phyloP scores from a whole-genome alignment of 257 asterid species.

The Henckelia pumila region DNA sequence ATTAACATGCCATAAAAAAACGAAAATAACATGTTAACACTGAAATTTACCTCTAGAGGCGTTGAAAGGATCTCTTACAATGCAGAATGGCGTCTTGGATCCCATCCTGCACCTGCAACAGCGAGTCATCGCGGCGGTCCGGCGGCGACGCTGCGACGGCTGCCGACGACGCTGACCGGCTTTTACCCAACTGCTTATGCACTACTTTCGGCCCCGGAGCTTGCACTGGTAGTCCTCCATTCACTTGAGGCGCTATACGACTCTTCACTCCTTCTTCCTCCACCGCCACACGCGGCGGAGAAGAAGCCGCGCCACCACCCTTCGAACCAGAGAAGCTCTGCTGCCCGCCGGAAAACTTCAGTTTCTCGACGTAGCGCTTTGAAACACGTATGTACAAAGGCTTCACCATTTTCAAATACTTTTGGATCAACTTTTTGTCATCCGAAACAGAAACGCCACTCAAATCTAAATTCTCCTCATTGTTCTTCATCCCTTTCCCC shows the following conservation, averaged over 20 bases:
- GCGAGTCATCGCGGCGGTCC: constrained; percentile 73
- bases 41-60: constrained; percentile 70
- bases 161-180: constrained; percentile 73
- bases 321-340: neutral
- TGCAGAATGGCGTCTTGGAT: constrained; percentile 86
- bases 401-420: constrained; percentile 78
- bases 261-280: constrained; percentile 34
- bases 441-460: constrained; percentile 26
- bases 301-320: neutral
- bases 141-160: constrained; percentile 33
- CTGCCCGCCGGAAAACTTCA: constrained; percentile 45
- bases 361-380: constrained; percentile 64
- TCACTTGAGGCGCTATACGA: constrained; percentile 47
- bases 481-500: constrained; percentile 22
- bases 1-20: too few relatives aligned
- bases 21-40: too few relatives aligned
- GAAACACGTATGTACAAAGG: constrained; percentile 74
- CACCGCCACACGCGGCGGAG: constrained; percentile 21
- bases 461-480: constrained; percentile 22
- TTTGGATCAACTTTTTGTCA: constrained; percentile 49
- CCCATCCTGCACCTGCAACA: constrained; percentile 78
- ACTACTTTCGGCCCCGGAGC: constrained; percentile 57
- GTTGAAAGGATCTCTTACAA: constrained; percentile 80
- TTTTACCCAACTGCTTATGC: constrained; percentile 62
- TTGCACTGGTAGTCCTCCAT: constrained; percentile 46